Evolutionary conservation across 352 stramenopile species (phyloP).

Genomic region (Discostella stelligera): DNA sequence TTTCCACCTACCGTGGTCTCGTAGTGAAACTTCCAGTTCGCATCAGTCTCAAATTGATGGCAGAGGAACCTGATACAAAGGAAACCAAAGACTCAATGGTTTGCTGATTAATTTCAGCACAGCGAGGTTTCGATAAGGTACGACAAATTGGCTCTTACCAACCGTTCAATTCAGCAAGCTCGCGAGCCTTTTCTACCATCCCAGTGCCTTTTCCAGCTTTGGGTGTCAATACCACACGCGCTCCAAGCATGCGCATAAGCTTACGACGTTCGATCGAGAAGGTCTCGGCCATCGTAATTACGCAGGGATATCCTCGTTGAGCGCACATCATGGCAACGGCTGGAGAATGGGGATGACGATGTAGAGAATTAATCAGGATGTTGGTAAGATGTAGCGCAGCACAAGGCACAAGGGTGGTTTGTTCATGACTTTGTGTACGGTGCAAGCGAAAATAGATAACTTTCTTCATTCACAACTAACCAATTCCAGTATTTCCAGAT

Average conservation of each 20-base stretch:
- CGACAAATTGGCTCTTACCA: slow-evolving; percentile 40
- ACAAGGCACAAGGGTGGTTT: neutral
- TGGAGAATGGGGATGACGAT: neutral
- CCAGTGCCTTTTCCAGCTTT: slow-evolving; percentile 58
- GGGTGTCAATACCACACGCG: slow-evolving; percentile 71
- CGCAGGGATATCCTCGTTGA: slow-evolving; percentile 89
- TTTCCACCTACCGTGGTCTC: slow-evolving; percentile 40
- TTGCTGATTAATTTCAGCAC: neutral
- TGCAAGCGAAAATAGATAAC: neutral
- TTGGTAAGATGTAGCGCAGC: neutral
- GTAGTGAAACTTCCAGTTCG: slow-evolving; percentile 72
- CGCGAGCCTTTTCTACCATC: slow-evolving; percentile 72
- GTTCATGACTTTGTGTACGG: neutral
- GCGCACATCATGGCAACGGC: slow-evolving; percentile 89
- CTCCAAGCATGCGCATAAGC: slow-evolving; percentile 78
- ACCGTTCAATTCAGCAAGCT: slow-evolving; percentile 77
- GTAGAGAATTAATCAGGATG: neutral
- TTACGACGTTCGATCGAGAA: slow-evolving; percentile 79
- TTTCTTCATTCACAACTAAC: slow-evolving; percentile 20
- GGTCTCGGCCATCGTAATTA: slow-evolving; percentile 94
- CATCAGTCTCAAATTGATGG: slow-evolving; percentile 79
- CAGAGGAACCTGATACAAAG: neutral
- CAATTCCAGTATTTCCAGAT: slow-evolving; percentile 96
- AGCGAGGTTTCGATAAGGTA: neutral
- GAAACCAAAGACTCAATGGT: neutral